Base-by-base conservation (phyloP, 768 basidiomycete species). In the Boletellus ananas region DNA sequence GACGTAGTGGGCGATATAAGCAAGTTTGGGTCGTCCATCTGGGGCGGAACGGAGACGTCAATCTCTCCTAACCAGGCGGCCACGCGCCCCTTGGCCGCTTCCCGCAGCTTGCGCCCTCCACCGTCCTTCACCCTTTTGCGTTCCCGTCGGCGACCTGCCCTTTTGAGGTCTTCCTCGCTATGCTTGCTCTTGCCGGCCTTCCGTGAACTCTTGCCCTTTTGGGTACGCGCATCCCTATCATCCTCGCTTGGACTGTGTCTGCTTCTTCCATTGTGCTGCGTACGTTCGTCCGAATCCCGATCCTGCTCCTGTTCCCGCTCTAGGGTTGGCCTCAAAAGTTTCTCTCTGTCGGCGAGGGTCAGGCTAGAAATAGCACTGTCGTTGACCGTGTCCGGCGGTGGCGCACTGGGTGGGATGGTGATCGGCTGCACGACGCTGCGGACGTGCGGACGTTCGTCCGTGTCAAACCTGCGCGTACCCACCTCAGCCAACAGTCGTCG, bases 51-150 rank as follows among this genome's bases (percentile, higher is more conserved):
- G 36, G 77, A 78, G 4, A 78, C 73, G 45, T 84, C 83, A 42
- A 90, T 80, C 9, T 70, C 74, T 25, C 84, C 87, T 51, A 91
- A 58, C 88, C 88, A 91, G 8, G 83, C 86, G 9, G 87, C 76
- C n/a, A 91, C 82, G 20, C 85, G 72, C 7, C 87, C 86, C 52
- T 85, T 85, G 10, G 81, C 80, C 6, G 80, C 72, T 45, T 70
- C 66, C 40, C 71, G 61, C 18, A 79, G 53, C 31, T 69, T 67
- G 27, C 67, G 63, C 21, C 67, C 62, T 46, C 75, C 76, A 13
- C 69, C 63, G 31, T 70, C 70, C 52, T 66, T 70, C n/a, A 45
- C 51, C 37, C 56, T 62, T 46, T 58, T 66, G 37, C 65, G 61
- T 20, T 63, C 65, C 11, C 60, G 63, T 36, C 58, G 60, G 10